Percentiles rank a stretch among this genome's conserved stretches.
phyloP scores from a whole-genome alignment of 305 asterid genomes.

The Striga hermonthica region DNA sequence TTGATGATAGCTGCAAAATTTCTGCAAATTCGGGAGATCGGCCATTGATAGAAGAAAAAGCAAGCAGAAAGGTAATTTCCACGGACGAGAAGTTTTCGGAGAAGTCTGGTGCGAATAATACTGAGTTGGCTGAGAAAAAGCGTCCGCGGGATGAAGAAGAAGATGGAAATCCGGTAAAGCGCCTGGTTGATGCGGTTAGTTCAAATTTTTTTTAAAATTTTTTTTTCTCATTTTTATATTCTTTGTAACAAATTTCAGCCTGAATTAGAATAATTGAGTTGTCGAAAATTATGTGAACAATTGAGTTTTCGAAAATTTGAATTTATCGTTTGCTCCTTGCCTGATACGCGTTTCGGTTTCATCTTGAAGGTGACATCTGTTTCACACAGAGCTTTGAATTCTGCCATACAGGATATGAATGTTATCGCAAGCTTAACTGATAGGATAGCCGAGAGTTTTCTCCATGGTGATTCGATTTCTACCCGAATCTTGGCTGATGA shows the following conservation, averaged over 20 bases:
- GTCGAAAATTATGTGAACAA: too few species aligned
- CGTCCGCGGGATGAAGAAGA: slow-evolving; percentile 6
- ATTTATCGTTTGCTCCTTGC: too few species aligned
- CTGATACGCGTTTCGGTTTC: slow-evolving; percentile 21
- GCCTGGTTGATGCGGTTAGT: slow-evolving; percentile 48
- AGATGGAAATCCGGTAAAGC: slow-evolving; percentile 29
- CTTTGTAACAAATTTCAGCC: not conserved
- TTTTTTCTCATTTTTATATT: too few species aligned
- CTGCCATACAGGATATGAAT: slow-evolving; percentile 36
- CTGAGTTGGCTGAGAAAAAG: slow-evolving; percentile 33
- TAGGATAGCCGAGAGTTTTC: slow-evolving; percentile 26
- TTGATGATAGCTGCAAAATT: slow-evolving; percentile 34
- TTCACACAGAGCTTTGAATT: slow-evolving; percentile 31
- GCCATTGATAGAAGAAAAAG: slow-evolving; percentile 21
- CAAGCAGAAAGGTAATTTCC: slow-evolving; percentile 25
- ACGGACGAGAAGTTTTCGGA: slow-evolving; percentile 9
- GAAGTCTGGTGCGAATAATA: slow-evolving; percentile 31
- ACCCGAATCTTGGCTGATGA: slow-evolving; percentile 35
- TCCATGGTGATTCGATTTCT: slow-evolving; percentile 25
- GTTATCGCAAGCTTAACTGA: slow-evolving; percentile 35
- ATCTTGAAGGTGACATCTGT: slow-evolving; percentile 43
- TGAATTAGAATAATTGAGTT: not conserved
- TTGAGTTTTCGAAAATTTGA: too few species aligned
- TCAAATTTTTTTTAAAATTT: not conserved
- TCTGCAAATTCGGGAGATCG: slow-evolving; percentile 27